Evolutionary conservation across 2,329 filamentous ascomycete species (phyloP), one percentile per base, ranked within the genome.

Genomic region (Rhynchosporium secalis): DNA sequence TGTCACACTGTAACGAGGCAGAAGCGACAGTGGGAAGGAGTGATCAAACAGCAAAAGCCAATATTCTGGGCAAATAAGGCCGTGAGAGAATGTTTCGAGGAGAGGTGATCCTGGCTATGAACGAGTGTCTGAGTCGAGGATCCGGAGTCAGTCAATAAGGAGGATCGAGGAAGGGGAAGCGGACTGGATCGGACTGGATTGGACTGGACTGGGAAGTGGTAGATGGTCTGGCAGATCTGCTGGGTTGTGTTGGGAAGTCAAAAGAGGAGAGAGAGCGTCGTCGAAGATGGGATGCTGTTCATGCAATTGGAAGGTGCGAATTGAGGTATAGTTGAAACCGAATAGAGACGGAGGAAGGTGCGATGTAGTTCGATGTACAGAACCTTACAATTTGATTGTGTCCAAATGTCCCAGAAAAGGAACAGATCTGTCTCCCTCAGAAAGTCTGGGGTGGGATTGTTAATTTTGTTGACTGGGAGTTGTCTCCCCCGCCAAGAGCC

Each of bases 11-110:
- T 45, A 47, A 33, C 36, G 43, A 56, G 52, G 56, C 58, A 58
- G 58, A 60, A 64, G 64, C 62, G 62, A 64, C 52, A 56, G 64
- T 62, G 45, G 28, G 36, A 48, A 26, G 26, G 12, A 48, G 46
- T 48, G 58, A 63, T 59, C 52, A 52, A 56, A 57, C 58, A 49
- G 55, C 40, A 29, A 56, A 54, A 48, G 20, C 52, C 54, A 58
- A 62, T 62, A 47, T 51, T 62, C 58, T 62, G 57, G 57, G 40
- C 29, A 54, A 46, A 45, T 58, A 56, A 59, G 58, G 62, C 56
- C 56, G 51, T 33, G 46, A 64, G 56, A 64, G 60, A 59, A 54
- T 49, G 33, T 6, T 36, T 2, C 9, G 33, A 36, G 33, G 33
- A 6, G 59, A 54, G 57, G 60, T 60, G 63, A 62, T 62, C 63